Percentiles rank a stretch among this genome's conserved stretches.
phyloP scores from a whole-genome alignment of 257 asterid genomes.

The Apocynum venetum region DNA sequence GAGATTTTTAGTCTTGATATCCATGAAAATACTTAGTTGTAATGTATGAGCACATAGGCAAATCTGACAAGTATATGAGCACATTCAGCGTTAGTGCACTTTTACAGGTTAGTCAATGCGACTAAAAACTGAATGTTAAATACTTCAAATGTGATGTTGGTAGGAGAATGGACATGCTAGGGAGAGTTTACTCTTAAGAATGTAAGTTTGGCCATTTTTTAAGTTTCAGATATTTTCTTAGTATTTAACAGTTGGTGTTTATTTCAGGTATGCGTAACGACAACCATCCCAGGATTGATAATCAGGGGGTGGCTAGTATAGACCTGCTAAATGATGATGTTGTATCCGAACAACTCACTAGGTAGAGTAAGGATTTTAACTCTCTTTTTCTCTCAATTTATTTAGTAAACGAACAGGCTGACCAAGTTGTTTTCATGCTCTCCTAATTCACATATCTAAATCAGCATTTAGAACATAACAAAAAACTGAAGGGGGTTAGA shows the following conservation, averaged over 20 bases:
- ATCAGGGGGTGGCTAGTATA: slow-evolving; percentile 22
- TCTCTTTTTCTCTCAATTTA: background rate
- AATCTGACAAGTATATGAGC: background rate
- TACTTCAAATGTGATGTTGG: background rate
- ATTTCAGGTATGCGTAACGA: slow-evolving; percentile 6
- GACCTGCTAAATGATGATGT: slow-evolving; percentile 80
- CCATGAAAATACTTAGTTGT: background rate
- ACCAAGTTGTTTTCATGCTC: background rate
- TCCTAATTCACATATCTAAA: background rate
- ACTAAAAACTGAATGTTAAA: background rate
- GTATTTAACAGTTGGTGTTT: slow-evolving; percentile 1
- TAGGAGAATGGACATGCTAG: background rate
- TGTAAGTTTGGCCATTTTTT: background rate
- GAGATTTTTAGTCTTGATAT: background rate
- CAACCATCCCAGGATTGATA: slow-evolving; percentile 22
- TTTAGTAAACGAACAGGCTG: background rate
- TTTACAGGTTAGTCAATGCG: background rate
- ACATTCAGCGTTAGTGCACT: background rate
- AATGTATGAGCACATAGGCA: background rate
- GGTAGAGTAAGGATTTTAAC: slow-evolving; percentile 36
- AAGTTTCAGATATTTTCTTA: background rate
- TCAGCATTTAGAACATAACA: background rate
- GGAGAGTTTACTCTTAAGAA: background rate
- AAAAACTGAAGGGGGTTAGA: background rate
- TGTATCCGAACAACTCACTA: slow-evolving; percentile 92